Percentiles rank a stretch among this genome's conserved stretches.
These are phyloP conservation scores for Fraxinus pennsylvanica DNA, from an alignment of 257 asterid species.

Conservation along the genomic window DNA sequence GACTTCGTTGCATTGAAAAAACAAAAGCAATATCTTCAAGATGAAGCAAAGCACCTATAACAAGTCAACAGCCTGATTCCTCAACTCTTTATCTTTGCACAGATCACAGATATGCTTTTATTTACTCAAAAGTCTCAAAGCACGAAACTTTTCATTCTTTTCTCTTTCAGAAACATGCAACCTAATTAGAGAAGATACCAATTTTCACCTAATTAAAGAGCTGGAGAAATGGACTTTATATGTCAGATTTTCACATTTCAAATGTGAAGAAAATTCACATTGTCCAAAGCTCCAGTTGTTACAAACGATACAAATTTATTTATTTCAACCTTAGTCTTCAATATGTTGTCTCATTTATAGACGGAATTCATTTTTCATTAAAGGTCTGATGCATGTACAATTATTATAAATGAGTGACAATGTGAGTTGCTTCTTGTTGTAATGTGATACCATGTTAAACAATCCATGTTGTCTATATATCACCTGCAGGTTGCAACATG, in stretches of 20 bases:
- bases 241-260: background rate
- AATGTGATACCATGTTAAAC: too few relatives aligned
- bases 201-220: background rate
- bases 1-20: background rate
- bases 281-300: background rate
- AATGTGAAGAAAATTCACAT: background rate
- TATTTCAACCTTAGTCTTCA: too few relatives aligned
- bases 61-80: background rate
- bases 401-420: background rate
- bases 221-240: background rate
- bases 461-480: background rate
- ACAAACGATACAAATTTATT: background rate
- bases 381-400: background rate
- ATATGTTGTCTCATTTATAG: too few relatives aligned
- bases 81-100: background rate
- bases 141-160: background rate
- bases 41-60: constrained; percentile 2
- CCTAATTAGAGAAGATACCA: background rate
- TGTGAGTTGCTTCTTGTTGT: background rate
- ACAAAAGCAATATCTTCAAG: background rate
- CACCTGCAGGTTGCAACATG: background rate
- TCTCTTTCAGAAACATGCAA: background rate
- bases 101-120: background rate
- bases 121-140: background rate
- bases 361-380: too few relatives aligned